Conservation (phyloP, 23 red algal species). For the Gracilaria vermiculophylla region DNA sequence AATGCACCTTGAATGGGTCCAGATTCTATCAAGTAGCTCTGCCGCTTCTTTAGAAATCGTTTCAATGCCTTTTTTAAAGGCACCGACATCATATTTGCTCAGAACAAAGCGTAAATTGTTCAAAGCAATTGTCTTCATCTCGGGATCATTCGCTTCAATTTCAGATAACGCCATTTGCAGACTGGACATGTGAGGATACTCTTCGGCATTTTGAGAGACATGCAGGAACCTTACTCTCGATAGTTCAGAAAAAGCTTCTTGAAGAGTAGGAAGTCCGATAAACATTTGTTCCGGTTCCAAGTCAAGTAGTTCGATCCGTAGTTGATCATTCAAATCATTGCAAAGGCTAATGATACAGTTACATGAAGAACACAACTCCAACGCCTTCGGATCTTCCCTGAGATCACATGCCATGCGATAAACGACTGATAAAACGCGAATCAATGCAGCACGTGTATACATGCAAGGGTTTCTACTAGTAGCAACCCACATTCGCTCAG, state of each 20-base stretch:
- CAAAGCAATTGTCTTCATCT: neutral
- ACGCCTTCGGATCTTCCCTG: neutral
- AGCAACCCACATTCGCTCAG: conserved; percentile 40
- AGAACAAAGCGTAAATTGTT: neutral
- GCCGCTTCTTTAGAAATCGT: neutral
- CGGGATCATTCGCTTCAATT: neutral
- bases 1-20: neutral
- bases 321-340: neutral
- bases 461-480: conserved; percentile 36
- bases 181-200: neutral
- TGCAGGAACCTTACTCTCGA: neutral
- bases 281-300: neutral
- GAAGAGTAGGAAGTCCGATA: neutral
- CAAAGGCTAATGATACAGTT: neutral
- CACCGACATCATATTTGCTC: neutral
- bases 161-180: neutral
- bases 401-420: conserved; percentile 16
- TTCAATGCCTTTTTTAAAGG: neutral
- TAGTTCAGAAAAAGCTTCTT: neutral
- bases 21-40: neutral
- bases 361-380: neutral
- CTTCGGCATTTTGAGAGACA: neutral
- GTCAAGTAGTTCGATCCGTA: neutral
- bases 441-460: conserved; percentile 26
- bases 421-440: neutral